Conservation (phyloP, 2,329 filamentous ascomycete species). For the Penicillium griseofulvum region DNA sequence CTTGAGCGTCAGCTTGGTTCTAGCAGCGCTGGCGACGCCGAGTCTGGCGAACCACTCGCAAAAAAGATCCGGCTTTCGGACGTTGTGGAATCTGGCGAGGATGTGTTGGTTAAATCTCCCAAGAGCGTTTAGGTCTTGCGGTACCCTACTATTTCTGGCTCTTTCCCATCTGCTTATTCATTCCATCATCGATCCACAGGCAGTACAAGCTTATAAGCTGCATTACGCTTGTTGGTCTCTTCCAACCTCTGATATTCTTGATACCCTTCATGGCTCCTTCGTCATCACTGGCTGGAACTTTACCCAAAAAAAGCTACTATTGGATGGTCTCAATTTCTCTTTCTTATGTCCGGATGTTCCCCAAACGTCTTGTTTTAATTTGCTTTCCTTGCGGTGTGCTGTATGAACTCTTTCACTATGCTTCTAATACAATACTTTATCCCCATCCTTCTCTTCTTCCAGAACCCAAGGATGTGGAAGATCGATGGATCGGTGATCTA, state of each 20-base stretch:
- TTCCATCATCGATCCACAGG: background rate
- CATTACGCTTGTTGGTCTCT: constrained; percentile 19
- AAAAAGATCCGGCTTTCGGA: constrained; percentile 59
- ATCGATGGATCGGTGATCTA: constrained; percentile 3
- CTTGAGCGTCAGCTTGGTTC: constrained; percentile 57
- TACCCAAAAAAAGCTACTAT: constrained; percentile 18
- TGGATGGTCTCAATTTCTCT: constrained; percentile 18
- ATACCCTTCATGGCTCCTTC: constrained; percentile 39
- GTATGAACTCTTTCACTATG: constrained; percentile 23
- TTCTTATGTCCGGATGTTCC: constrained; percentile 10
- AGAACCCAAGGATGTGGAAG: constrained; percentile 7
- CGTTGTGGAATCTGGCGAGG: constrained; percentile 46
- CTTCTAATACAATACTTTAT: constrained; percentile 23
- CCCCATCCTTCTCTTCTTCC: constrained; percentile 7
- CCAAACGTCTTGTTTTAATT: constrained; percentile 17
- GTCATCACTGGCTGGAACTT: constrained; percentile 33
- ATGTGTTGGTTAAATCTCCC: constrained; percentile 34
- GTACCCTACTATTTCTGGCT: background rate
- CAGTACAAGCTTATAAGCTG: background rate
- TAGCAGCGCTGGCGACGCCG: constrained; percentile 18
- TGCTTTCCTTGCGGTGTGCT: constrained; percentile 19
- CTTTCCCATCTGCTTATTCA: constrained; percentile 1
- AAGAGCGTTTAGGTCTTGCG: constrained; percentile 28
- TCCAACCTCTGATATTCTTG: constrained; percentile 35
- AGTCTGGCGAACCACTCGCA: constrained; percentile 47